Conservation (phyloP, 2,329 filamentous ascomycete species). For the Colletotrichum scovillei region DNA sequence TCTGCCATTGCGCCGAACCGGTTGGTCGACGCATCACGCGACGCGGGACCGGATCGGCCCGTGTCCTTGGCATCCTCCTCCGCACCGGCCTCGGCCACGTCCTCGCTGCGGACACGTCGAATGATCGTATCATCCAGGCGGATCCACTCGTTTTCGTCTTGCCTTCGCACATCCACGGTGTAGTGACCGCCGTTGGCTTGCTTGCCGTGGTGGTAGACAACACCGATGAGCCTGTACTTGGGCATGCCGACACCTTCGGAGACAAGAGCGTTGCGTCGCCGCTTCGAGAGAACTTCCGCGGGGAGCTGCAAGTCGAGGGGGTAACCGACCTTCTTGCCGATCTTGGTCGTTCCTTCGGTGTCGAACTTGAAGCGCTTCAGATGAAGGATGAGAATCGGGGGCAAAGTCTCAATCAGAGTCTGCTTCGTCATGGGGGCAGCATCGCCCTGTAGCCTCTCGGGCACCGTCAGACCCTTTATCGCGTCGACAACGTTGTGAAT, state of each 20-base stretch:
- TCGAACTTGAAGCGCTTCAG: constrained; percentile 98
- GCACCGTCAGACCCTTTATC: constrained; percentile 82
- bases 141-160: constrained; percentile 96
- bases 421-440: constrained; percentile 85
- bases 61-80: constrained; percentile 82
- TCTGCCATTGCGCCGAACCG: constrained; percentile 79
- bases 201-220: constrained; percentile 98
- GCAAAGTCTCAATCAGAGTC: constrained; percentile 91
- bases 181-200: constrained; percentile 97
- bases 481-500: constrained; percentile 94
- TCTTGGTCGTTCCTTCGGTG: constrained; percentile 90
- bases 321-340: constrained; percentile 98
- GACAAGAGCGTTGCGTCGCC: constrained; percentile 74
- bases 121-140: constrained; percentile 95
- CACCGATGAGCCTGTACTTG: constrained; percentile 86
- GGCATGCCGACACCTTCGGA: constrained; percentile 76
- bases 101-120: constrained; percentile 84
- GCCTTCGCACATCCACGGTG: constrained; percentile 94
- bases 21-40: constrained; percentile 66
- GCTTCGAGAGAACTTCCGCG: constrained; percentile 84
- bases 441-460: constrained; percentile 87
- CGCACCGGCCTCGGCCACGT: constrained; percentile 86
- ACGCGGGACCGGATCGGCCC: constrained; percentile 66
- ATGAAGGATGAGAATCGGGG: constrained; percentile 92
- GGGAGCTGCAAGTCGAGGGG: constrained; percentile 95